Conservation (phyloP, 805 yeast species). For the Blastobotrys chiropterorum region DNA sequence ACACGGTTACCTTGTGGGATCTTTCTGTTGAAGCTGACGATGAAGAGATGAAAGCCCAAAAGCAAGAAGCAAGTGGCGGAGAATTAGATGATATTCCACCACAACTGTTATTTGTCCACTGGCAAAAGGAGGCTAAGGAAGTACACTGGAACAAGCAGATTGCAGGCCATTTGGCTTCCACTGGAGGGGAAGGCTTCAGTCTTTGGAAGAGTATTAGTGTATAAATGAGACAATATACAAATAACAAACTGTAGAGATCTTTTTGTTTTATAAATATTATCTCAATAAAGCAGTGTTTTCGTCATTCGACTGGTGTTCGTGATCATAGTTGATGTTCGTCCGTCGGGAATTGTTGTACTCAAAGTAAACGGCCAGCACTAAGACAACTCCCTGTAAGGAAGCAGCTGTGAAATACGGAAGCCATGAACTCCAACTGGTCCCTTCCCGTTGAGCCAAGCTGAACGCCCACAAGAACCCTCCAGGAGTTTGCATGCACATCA, state of each 20-base stretch:
- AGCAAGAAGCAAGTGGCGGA: constrained; percentile 50
- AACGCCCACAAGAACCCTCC: constrained; percentile 80
- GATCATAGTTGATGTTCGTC: not conserved
- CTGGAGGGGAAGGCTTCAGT: constrained; percentile 92
- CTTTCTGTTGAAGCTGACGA: constrained; percentile 98
- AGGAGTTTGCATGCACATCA: constrained; percentile 85
- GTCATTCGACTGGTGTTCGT: not conserved
- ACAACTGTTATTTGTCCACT: constrained; percentile 90
- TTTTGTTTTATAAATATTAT: not conserved
- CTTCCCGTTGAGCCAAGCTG: constrained; percentile 64
- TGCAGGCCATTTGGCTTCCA: constrained; percentile 90
- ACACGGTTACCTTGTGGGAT: constrained; percentile 97
- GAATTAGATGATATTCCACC: constrained; percentile 91
- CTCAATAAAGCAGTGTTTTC: not conserved
- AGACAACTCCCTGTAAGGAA: constrained; percentile 52
- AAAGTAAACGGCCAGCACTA: constrained; percentile 57
- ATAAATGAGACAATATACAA: too few relatives aligned
- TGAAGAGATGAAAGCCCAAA: constrained; percentile 87
- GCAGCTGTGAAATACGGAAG: constrained; percentile 73
- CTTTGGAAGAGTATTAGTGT: constrained; percentile 97
- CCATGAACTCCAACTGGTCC: constrained; percentile 85
- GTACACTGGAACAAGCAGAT: constrained; percentile 97
- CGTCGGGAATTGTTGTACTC: constrained; percentile 13
- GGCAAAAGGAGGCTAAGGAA: constrained; percentile 97
- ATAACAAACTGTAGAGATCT: too few relatives aligned